Evolutionary conservation across 257 asterid genomes (phyloP).

Genomic region (Solanum virginianum): DNA sequence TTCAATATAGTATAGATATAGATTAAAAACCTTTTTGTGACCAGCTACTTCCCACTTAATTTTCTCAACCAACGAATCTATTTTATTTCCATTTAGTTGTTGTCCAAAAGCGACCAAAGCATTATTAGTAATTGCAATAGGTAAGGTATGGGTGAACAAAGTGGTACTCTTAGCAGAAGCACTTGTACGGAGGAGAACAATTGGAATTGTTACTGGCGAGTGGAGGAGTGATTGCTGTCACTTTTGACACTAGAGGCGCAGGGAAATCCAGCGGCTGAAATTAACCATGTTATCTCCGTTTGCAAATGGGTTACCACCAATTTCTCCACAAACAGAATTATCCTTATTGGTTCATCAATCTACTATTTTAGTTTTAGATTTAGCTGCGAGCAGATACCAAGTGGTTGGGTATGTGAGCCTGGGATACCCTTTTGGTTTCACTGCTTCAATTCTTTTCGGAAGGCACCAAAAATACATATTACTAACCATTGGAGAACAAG

Average conservation of each 20-base stretch:
- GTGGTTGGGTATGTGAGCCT: conserved; percentile 60
- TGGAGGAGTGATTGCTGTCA: conserved; percentile 47
- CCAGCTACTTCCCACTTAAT: too few relatives aligned
- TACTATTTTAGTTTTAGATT: too few relatives aligned
- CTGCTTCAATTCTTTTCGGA: conserved; percentile 67
- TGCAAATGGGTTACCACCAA: conserved; percentile 56
- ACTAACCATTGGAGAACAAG: conserved; percentile 63
- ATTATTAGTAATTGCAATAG: not conserved
- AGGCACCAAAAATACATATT: conserved; percentile 60
- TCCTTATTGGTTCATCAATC: conserved; percentile 53
- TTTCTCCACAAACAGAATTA: conserved; percentile 40
- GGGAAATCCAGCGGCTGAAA: conserved; percentile 88
- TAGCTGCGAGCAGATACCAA: conserved; percentile 33
- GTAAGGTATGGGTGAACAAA: not conserved
- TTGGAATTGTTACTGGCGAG: conserved; percentile 28
- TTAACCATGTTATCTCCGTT: conserved; percentile 58
- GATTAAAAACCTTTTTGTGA: too few relatives aligned
- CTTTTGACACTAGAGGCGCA: conserved; percentile 72
- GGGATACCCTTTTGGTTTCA: conserved; percentile 73
- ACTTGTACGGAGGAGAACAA: conserved; percentile 6
- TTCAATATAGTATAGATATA: too few relatives aligned
- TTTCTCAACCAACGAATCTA: not conserved
- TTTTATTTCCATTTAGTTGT: not conserved
- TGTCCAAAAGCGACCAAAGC: not conserved
- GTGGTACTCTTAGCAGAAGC: not conserved